Conservation (phyloP, 2,329 filamentous ascomycete genomes). For the Lecanosticta acicola region DNA sequence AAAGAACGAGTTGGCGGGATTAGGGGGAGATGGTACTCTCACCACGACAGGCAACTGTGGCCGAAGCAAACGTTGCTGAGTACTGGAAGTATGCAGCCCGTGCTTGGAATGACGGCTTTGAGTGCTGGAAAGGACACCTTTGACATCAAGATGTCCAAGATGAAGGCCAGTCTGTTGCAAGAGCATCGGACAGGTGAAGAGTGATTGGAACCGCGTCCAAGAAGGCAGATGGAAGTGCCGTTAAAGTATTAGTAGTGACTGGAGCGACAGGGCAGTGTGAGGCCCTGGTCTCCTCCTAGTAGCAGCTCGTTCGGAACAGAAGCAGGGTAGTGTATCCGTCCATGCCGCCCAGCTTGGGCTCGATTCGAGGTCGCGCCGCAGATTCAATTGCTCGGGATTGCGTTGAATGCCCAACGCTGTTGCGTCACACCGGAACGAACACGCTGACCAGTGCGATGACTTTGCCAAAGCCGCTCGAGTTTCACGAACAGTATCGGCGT, state of each 20-base stretch:
- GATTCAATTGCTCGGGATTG: not conserved
- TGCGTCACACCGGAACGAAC: conserved; percentile 6
- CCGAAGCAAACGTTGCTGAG: conserved; percentile 33
- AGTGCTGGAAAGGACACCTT: conserved; percentile 33
- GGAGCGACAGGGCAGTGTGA: no score
- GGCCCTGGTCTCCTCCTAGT: no score
- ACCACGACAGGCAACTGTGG: conserved; percentile 31
- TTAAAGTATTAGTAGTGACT: no score
- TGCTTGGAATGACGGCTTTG: conserved; percentile 28
- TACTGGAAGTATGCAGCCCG: conserved; percentile 31
- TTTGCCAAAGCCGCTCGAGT: not conserved
- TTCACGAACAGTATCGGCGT: not conserved
- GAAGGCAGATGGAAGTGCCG: no score
- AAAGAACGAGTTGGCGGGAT: conserved; percentile 29
- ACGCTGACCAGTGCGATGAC: not conserved
- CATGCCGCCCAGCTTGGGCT: no score
- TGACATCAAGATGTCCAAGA: conserved; percentile 27
- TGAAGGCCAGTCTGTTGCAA: not conserved
- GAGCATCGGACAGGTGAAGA: not conserved
- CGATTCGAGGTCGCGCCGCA: not conserved
- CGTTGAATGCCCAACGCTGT: conserved; percentile 9
- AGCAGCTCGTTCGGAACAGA: no score
- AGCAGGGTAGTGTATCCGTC: no score
- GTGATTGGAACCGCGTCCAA: no score
- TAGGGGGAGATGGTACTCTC: conserved; percentile 31